Evolutionary conservation across 2,329 filamentous ascomycete genomes (phyloP), one percentile per base, ranked within the genome.

Genomic region (Colletotrichum viniferum): DNA sequence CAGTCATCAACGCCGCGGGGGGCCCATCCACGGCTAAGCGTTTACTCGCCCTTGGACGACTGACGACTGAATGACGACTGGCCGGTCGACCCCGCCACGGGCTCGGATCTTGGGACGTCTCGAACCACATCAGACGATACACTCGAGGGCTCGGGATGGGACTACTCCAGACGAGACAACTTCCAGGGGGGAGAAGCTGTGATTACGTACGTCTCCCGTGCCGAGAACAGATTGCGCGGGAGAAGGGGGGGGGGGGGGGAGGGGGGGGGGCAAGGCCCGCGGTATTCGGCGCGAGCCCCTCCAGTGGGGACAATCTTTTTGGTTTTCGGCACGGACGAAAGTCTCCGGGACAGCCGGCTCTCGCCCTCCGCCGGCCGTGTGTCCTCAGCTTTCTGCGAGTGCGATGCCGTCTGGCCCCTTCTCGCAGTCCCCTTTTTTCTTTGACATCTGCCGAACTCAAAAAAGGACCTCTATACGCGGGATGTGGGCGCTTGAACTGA

Each of bases 121-220:
- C 73, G 73, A 26, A 74, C 56, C n/a, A 63, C 62, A 62, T 72
- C 69, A 67, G 73, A 72, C 73, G 73, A 72, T 72, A 67, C 73
- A 62, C 55, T 69, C 32, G n/a, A 65, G 34, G 32, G 55, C 30
- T 66, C 55, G 68, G 72, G 68, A 63, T 62, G 62, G 55, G 24
- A n/a, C 55, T 18, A 62, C 32, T 36, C 62, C 62, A 63, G 43
- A 72, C 73, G 56, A 56, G 26, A 58, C 52, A n/a, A n/a, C 52
- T 34, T 28, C 34, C 28, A 32, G 18, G 60, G 18, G 28, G 16
- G 28, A 36, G 28, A 36, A 32, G 30, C 21, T 36, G 38, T 26
- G 55, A 71, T 61, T 62, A 56, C 63, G 62, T 67, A 52, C 32
- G 68, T 32, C 32, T n/a, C 32, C 30, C 18, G 48, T 48, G 69